phyloP scores from a whole-genome alignment of 2,329 filamentous ascomycete genomes.

The Herpomyces periplanetae region DNA sequence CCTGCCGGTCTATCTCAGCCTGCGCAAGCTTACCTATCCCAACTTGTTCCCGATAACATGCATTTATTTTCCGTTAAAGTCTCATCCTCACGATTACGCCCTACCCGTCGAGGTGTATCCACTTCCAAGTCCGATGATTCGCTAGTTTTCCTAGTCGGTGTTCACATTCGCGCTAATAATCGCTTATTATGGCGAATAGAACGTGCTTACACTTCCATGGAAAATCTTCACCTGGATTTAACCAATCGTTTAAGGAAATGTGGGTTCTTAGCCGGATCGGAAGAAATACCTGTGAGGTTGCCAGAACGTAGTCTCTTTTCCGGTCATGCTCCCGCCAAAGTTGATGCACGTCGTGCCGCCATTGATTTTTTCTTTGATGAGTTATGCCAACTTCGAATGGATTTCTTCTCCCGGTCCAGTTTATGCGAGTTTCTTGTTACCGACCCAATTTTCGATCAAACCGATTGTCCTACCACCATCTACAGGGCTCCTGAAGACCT shows the following conservation, averaged over 20 bases:
- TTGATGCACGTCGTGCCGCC: slow-evolving; percentile 45
- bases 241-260: slow-evolving; percentile 31
- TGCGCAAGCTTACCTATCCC: slow-evolving; percentile 15
- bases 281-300: slow-evolving; percentile 28
- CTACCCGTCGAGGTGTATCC: slow-evolving; percentile 48
- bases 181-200: slow-evolving; percentile 72
- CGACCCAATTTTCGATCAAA: slow-evolving; percentile 19
- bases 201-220: slow-evolving; percentile 46
- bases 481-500: slow-evolving; percentile 12
- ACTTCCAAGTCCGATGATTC: slow-evolving; percentile 52
- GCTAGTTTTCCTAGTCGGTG: slow-evolving; percentile 59
- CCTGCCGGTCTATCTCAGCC: slow-evolving; percentile 17
- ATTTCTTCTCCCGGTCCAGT: slow-evolving; percentile 31
- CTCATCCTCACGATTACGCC: slow-evolving; percentile 72
- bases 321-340: slow-evolving; percentile 65
- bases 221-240: slow-evolving; percentile 41
- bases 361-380: slow-evolving; percentile 55
- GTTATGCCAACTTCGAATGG: slow-evolving; percentile 42
- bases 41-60: slow-evolving; percentile 5
- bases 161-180: slow-evolving; percentile 33
- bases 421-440: slow-evolving; percentile 52
- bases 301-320: slow-evolving; percentile 59
- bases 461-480: slow-evolving; percentile 10
- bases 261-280: too few relatives aligned
- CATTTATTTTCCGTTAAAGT: slow-evolving; percentile 47